Percentiles rank a stretch among this genome's conserved stretches.
Evolutionary conservation across 108 stramenopile genomes (phyloP).

Genomic region (Cyclostephanos invisitatus): DNA sequence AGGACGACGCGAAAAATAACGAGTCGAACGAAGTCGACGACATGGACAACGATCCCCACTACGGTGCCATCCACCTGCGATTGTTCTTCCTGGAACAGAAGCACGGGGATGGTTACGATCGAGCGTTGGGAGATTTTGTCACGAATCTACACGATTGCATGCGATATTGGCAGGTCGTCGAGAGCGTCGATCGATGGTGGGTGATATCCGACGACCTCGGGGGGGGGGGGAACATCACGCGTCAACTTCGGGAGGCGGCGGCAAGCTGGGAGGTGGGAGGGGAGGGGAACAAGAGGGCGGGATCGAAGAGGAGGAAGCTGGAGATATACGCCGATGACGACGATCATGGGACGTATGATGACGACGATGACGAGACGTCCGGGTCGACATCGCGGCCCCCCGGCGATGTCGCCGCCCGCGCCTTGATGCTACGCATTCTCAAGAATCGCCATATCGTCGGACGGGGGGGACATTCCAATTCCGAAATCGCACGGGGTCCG

Average conservation of each 20-base stretch:
- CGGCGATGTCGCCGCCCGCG: background rate
- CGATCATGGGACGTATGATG: background rate
- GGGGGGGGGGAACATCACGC: background rate
- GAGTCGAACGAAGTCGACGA: background rate
- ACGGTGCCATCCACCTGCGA: slow-evolving; percentile 33
- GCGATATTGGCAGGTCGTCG: background rate
- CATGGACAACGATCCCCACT: background rate
- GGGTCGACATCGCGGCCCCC: too few relatives aligned
- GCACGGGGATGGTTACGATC: background rate
- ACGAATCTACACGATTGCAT: background rate
- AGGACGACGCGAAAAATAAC: background rate
- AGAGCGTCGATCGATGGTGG: slow-evolving; percentile 11
- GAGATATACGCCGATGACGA: background rate
- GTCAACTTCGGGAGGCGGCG: background rate
- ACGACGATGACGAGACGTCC: background rate
- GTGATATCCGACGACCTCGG: slow-evolving; percentile 13
- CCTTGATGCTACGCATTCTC: background rate
- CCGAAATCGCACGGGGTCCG: background rate
- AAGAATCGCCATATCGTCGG: background rate
- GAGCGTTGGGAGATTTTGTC: background rate
- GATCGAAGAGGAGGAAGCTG: background rate
- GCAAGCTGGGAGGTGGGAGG: background rate
- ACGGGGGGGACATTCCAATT: background rate
- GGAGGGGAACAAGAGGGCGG: background rate
- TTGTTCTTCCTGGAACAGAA: background rate